Conservation (phyloP, 768 basidiomycete genomes). For the Rhodotorula paludigena region DNA sequence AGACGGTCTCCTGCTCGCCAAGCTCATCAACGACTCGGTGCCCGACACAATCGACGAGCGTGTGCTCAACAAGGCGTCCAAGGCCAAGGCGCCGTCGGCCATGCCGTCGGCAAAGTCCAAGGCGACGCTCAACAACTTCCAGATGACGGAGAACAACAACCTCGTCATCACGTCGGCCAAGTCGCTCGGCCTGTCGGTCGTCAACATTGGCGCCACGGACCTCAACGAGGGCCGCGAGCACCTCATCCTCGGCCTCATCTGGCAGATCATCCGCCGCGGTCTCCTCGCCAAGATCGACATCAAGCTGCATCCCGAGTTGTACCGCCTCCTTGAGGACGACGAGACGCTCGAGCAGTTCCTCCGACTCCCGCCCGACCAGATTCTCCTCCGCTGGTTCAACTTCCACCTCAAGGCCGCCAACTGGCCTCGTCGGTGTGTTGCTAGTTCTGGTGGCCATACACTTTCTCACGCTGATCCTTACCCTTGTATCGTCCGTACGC, state of each 20-base stretch:
- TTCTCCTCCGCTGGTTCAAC: slow-evolving; percentile 97
- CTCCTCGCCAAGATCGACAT: slow-evolving; percentile 92
- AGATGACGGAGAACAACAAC: slow-evolving; percentile 99
- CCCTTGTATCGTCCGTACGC: background rate
- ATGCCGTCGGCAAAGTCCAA: slow-evolving; percentile 23
- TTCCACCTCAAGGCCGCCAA: slow-evolving; percentile 94
- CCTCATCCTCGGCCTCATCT: slow-evolving; percentile 93
- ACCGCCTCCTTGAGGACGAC: slow-evolving; percentile 89
- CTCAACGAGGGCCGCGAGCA: slow-evolving; percentile 90
- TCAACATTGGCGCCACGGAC: slow-evolving; percentile 94
- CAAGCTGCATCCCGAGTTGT: slow-evolving; percentile 95
- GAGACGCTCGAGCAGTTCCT: slow-evolving; percentile 96
- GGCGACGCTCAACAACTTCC: slow-evolving; percentile 77
- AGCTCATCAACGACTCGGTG: slow-evolving; percentile 98
- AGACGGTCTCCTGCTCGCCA: slow-evolving; percentile 93
- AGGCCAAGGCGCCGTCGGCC: slow-evolving; percentile 52
- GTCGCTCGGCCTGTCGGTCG: slow-evolving; percentile 95
- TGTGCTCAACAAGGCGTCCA: slow-evolving; percentile 83
- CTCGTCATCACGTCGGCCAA: slow-evolving; percentile 98
- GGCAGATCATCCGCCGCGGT: slow-evolving; percentile 95
- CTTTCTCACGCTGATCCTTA: slow-evolving; percentile 1
- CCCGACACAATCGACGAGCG: slow-evolving; percentile 98
- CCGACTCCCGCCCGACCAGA: slow-evolving; percentile 90
- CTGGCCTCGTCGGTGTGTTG: slow-evolving; percentile 74
- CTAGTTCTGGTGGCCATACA: background rate